phyloP scores from a whole-genome alignment of 768 basidiomycete species.

The Tephrocybe rancida region DNA sequence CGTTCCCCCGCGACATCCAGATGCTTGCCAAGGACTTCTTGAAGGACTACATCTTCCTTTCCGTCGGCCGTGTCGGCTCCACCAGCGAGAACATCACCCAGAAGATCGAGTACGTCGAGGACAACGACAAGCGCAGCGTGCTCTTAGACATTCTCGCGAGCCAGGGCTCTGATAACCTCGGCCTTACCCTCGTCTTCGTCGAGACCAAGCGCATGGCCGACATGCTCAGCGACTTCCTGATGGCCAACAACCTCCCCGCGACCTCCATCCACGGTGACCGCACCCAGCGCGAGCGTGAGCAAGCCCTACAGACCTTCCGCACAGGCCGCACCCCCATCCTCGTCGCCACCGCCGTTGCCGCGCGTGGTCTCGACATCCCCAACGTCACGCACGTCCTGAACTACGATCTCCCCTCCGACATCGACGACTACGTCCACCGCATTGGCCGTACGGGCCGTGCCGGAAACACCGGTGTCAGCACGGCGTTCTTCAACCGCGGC shows the following conservation, averaged over 20 bases:
- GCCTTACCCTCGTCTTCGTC: conserved; percentile 94
- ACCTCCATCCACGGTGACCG: conserved; percentile 99
- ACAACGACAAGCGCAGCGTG: conserved; percentile 94
- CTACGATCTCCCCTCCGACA: conserved; percentile 96
- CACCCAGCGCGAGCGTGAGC: conserved; percentile 96
- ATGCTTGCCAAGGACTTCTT: conserved; percentile 94
- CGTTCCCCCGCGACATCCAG: conserved; percentile 99
- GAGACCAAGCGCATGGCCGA: conserved; percentile 99
- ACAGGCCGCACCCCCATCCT: conserved; percentile 93
- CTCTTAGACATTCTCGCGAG: conserved; percentile 92
- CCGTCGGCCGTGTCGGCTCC: conserved; percentile 96
- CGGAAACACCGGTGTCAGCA: conserved; percentile 94
- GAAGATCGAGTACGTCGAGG: conserved; percentile 98
- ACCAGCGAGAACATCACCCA: conserved; percentile 99
- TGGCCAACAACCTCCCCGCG: conserved; percentile 78
- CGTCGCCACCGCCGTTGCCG: conserved; percentile 98
- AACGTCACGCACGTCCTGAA: conserved; percentile 99
- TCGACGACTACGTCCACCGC: conserved; percentile 99
- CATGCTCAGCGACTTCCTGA: conserved; percentile 95
- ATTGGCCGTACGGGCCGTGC: conserved; percentile 99
- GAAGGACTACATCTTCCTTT: conserved; percentile 98
- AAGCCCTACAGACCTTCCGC: conserved; percentile 93
- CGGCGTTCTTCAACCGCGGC: conserved; percentile 94
- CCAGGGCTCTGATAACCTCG: conserved; percentile 60
- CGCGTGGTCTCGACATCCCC: conserved; percentile 98